These are phyloP conservation scores for Fusarium falciforme DNA, from an alignment of 2,329 filamentous ascomycete genomes.

Conservation along the genomic window DNA sequence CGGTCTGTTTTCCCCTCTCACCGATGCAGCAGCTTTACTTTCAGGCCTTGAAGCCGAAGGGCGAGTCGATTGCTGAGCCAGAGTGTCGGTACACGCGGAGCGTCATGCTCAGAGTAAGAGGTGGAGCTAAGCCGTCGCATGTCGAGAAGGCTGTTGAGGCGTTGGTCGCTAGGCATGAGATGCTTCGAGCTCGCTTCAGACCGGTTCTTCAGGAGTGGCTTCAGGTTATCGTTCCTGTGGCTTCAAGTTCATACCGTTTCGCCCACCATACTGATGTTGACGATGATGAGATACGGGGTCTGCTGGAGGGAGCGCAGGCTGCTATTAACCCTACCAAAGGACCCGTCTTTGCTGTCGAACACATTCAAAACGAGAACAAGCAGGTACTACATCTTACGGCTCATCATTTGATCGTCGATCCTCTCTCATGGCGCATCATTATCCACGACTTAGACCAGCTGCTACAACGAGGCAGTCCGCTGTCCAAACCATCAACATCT, in stretches of 20 bases:
- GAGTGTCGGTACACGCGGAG: conserved; percentile 64
- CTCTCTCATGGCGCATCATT: conserved; percentile 63
- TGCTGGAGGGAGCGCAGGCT: conserved; percentile 56
- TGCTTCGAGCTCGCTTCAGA: conserved; percentile 62
- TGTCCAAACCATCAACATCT: conserved; percentile 58
- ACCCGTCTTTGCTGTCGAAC: conserved; percentile 62
- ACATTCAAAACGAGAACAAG: conserved; percentile 59
- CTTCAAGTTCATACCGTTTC: conserved; percentile 57
- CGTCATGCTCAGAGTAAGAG: conserved; percentile 59
- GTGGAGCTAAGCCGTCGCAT: conserved; percentile 54
- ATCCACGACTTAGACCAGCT: conserved; percentile 63
- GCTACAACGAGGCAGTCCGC: conserved; percentile 56
- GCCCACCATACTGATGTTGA: conserved; percentile 54
- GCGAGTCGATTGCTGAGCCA: conserved; percentile 45
- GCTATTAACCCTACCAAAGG: conserved; percentile 62
- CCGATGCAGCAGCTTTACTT: conserved; percentile 68
- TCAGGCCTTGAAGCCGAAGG: conserved; percentile 57
- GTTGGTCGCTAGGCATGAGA: conserved; percentile 61
- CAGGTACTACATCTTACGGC: conserved; percentile 63
- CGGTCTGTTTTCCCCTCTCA: conserved; percentile 58
- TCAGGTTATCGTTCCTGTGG: conserved; percentile 56
- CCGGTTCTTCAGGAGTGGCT: conserved; percentile 56
- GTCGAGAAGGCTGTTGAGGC: conserved; percentile 61
- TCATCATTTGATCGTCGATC: conserved; percentile 64
- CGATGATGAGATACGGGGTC: conserved; percentile 54